Percentiles rank a stretch among this genome's conserved stretches.
Conservation (phyloP, 139 green algal species). For the Nannochloris sp. region DNA sequence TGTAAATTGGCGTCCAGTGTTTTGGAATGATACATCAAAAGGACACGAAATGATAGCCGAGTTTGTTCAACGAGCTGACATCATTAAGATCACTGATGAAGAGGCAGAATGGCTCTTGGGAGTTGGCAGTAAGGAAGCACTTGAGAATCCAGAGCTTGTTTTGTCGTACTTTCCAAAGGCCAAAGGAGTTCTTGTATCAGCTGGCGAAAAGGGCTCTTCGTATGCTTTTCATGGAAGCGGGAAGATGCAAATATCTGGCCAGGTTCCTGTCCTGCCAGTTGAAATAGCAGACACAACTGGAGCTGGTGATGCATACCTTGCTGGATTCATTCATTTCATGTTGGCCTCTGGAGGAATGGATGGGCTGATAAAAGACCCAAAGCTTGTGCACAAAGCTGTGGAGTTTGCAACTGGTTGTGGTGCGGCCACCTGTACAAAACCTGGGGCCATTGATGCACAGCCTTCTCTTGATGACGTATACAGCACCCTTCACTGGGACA, state of each 20-base stretch:
- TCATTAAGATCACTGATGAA: slow-evolving; percentile 79
- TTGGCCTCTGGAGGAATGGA: slow-evolving; percentile 52
- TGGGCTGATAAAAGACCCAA: slow-evolving; percentile 34
- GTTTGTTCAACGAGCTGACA: slow-evolving; percentile 46
- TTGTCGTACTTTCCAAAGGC: slow-evolving; percentile 37
- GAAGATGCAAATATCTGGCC: slow-evolving; percentile 44
- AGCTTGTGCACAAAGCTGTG: slow-evolving; percentile 39
- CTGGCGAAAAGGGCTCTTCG: slow-evolving; percentile 55
- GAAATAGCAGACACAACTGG: slow-evolving; percentile 79
- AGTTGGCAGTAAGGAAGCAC: slow-evolving; percentile 36
- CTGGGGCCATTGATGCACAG: slow-evolving; percentile 68
- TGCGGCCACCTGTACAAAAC: slow-evolving; percentile 52
- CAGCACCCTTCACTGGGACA: no score
- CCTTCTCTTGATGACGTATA: slow-evolving; percentile 42
- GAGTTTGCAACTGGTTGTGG: slow-evolving; percentile 47
- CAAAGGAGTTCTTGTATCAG: slow-evolving; percentile 67
- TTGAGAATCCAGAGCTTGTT: slow-evolving; percentile 35
- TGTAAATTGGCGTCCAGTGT: slow-evolving; percentile 87
- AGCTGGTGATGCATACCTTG: slow-evolving; percentile 78
- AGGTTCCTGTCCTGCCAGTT: slow-evolving; percentile 54
- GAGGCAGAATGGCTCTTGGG: slow-evolving; percentile 76
- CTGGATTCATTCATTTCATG: slow-evolving; percentile 24
- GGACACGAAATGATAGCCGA: slow-evolving; percentile 22
- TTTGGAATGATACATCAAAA: slow-evolving; percentile 49
- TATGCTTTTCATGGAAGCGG: slow-evolving; percentile 55